Evolutionary conservation across 306 rosid genomes (phyloP).

Genomic region (Delonix regia): DNA sequence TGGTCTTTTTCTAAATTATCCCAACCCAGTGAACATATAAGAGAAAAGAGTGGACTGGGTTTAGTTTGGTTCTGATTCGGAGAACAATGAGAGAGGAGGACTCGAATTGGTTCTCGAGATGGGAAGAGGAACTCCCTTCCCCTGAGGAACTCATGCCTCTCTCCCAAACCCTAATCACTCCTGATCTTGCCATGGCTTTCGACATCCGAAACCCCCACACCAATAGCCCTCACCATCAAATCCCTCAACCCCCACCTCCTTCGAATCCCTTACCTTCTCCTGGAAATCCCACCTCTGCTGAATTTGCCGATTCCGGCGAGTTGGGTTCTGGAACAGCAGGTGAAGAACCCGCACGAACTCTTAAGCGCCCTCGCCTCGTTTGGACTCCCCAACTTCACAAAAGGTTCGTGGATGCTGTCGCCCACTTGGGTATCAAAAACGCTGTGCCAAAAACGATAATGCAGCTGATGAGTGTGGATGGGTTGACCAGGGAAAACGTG

Average conservation of each 20-base stretch:
- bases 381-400: slow-evolving; percentile 99
- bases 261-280: slow-evolving; percentile 52
- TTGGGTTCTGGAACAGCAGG: slow-evolving; percentile 81
- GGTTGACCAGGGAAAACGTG: slow-evolving; percentile 92
- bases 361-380: slow-evolving; percentile 89
- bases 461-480: slow-evolving; percentile 99
- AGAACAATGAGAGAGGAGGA: slow-evolving; percentile 84
- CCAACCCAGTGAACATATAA: not conserved
- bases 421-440: slow-evolving; percentile 90
- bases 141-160: slow-evolving; percentile 87
- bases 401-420: slow-evolving; percentile 93
- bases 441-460: slow-evolving; percentile 99
- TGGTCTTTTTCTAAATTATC: slow-evolving; percentile 11
- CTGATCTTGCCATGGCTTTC: slow-evolving; percentile 92
- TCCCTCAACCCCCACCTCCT: slow-evolving; percentile 43
- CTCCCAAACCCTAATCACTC: slow-evolving; percentile 95
- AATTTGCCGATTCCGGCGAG: slow-evolving; percentile 83
- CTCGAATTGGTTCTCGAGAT: slow-evolving; percentile 83
- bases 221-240: slow-evolving; percentile 34
- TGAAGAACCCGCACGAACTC: slow-evolving; percentile 96
- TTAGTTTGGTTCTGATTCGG: slow-evolving; percentile 27
- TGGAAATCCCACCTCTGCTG: slow-evolving; percentile 56
- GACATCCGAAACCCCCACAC: slow-evolving; percentile 66
- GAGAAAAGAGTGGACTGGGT: slow-evolving; percentile 28
- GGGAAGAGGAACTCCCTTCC: slow-evolving; percentile 88